Base-by-base conservation (phyloP, 345 rosid species). In the Trapa bicornis region DNA sequence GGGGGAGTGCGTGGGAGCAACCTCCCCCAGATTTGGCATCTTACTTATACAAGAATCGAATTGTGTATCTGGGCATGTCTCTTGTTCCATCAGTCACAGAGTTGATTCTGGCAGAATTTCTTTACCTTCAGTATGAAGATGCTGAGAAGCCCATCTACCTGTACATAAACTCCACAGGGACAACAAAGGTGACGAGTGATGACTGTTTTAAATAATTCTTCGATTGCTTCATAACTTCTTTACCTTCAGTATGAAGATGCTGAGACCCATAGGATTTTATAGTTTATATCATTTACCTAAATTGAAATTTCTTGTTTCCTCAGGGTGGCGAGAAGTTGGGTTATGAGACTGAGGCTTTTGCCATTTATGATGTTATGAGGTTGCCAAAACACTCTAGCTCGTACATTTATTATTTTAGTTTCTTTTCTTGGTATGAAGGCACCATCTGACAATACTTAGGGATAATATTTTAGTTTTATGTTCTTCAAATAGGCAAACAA, bases 1-100 rank as follows among this genome's bases (percentile, higher is more conserved):
- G 79, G 64, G 94, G 91, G 76, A 81, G 82, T 83, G 89, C 90
- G 13, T 84, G 82, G 77, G 96, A 85, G 78, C 96, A 88, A 75
- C 97, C 98, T 70, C 97, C 98, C 53, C 97, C 97, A 16, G 96
- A 90, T 78, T 76, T 93, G 65, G 92, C 97, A 35, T 90, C 97
- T 3, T 88, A 88, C 78, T 73, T 94, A 73, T 86, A 76, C 79
- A 87, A 87, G 75, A 83, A 87, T 57, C 78, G 95, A 45, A 94
- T 94, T 73, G 92, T 94, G 38, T 94, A 94, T 80, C 75, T 94
- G 86, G 99, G 97, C 69, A 88, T 90, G 97, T 83, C 91, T 69
- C 94, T 90, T 73, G 88, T 90, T 76, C 99, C 99, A 69, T 80
- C 90, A 45, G 97, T 90, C 60, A 88, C 92, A 11, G 96, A 94